These are phyloP conservation scores for Sphaceloma murrayae DNA, from an alignment of 2,329 filamentous ascomycete genomes.

Conservation along the genomic window DNA sequence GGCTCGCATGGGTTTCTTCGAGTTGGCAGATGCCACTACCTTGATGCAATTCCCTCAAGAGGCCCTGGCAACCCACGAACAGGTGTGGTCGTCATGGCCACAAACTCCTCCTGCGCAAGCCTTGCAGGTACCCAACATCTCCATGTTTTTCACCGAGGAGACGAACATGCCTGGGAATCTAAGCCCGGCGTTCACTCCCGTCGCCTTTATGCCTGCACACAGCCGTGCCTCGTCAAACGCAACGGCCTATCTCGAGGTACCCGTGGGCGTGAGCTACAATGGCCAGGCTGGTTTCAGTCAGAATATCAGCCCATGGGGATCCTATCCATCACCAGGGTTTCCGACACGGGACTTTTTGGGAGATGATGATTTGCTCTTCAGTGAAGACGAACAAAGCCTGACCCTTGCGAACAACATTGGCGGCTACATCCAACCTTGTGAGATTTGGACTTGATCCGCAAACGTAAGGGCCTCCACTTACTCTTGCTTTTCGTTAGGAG, in stretches of 20 bases:
- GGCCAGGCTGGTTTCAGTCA: constrained; percentile 23
- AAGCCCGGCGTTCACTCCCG: constrained; percentile 43
- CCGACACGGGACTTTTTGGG: constrained; percentile 28
- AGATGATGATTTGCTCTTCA: constrained; percentile 33
- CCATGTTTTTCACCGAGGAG: constrained; percentile 31
- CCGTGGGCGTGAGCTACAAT: constrained; percentile 22
- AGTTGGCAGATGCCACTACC: constrained; percentile 35
- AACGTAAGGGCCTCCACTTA: constrained; percentile 15
- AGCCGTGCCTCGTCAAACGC: constrained; percentile 25
- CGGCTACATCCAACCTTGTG: constrained; percentile 16
- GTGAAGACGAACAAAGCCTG: constrained; percentile 9
- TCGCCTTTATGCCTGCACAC: constrained; percentile 33
- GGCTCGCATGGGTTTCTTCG: constrained; percentile 33
- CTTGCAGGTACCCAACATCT: constrained; percentile 30
- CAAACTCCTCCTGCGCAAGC: constrained; percentile 26
- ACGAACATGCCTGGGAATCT: constrained; percentile 34
- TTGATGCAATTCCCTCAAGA: constrained; percentile 40
- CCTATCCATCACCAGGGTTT: constrained; percentile 28
- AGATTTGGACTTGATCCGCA: constrained; percentile 17
- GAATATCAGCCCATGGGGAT: constrained; percentile 27
- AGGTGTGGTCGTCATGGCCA: constrained; percentile 32
- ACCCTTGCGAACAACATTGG: constrained; percentile 8
- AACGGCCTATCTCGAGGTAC: constrained; percentile 37
- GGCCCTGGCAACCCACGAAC: constrained; percentile 35
- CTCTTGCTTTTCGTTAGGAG: constrained; percentile 15